Base-by-base conservation (phyloP, 1,284 basidiomycete species). In the Ganoderma boninense region DNA sequence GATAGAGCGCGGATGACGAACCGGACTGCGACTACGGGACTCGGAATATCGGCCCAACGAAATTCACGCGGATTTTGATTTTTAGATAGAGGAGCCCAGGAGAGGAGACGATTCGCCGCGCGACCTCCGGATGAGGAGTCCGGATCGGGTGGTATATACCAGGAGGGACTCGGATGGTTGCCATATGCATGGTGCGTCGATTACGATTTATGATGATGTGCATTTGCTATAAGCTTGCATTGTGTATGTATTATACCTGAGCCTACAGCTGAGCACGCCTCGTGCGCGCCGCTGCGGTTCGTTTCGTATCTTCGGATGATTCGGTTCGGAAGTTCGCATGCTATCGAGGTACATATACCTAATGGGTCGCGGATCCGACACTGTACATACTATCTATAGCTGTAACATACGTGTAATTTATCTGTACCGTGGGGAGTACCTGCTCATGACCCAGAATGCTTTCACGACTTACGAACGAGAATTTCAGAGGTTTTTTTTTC, bases 1-100 rank as follows among this genome's bases (percentile, higher is more conserved):
- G 44, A 74, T 77, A 32, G 76, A 75, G 64, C 76, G 76, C 62
- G 75, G 73, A 69, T 75, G 72, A 75, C 42, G 40, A 68, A 11
- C 49, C 20, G 49, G 44, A 16, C 49, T 57, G 29, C 14, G 18
- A 42, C 10, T 64, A 35, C 38, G 23, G 44, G 18, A 44, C 61
- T 23, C 44, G n/a, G 16, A 32, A 13, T 20, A 4, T 46, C 26
- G 54, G 62, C 20, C 26, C 18, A 38, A 40, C 42, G 40, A 43
- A 16, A 6, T 10, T 38, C 6, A 10, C 38, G 10, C 38, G 38
- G 35, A 35, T 35, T 7, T 43, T 14, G 49, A 26, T 23, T 32
- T 14, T 20, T 18, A 44, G 23, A 23, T 35, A 40, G 20, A 23
- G 18, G 23, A 26, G 46, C 6, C 38, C 38, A 10, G 38, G 10